Base-by-base conservation (phyloP, 2,329 filamentous ascomycete genomes). In the Ceratocystis cubensis region DNA sequence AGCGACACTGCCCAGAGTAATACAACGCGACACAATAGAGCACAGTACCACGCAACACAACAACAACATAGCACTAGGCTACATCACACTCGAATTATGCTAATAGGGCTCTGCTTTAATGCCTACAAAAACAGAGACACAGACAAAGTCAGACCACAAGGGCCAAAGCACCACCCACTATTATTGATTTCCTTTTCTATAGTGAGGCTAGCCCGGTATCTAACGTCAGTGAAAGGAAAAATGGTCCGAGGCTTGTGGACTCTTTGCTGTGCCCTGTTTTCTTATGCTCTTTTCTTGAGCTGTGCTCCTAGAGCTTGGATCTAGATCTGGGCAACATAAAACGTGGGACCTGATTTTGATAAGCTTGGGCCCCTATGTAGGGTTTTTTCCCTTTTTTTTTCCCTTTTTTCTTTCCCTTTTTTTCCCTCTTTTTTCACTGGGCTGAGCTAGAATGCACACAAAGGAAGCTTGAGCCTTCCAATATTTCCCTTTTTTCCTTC, bases 271-370 rank as follows among this genome's bases (percentile, higher is more conserved):
- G n/a, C 22, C 4, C n/a, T 20, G n/a, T 25, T 20, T 53, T 6
- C 8, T n/a, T n/a, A 13, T 25, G n/a, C n/a, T n/a, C 22, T 59
- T 33, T 22, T 22, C 17, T 30, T 30, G 25, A 57, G 25, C 53
- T 57, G 30, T 33, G 6, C 30, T 28, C 13, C 53, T 2, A n/a
- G 15, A 37, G 25, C 56, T 20, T 59, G 56, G 56, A 59, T 59
- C 25, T 8, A n/a, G 13, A 59, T 30, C 25, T 59, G 15, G 56
- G 56, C 56, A 28, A 28, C 10, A 22, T 22, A n/a, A 53, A 53
- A 53, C 48, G 48, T 53, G 48, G 48, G 20, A n/a, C 56, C 56
- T 59, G 56, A 37, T 33, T 20, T n/a, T 33, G 56, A 37, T 59
- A 20, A 59, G 56, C 56, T 59, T 37, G 56, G 56, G 56, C 56